Base-by-base conservation (phyloP, 176 grass and related monocot genomes). In the Tuctoria greenei region DNA sequence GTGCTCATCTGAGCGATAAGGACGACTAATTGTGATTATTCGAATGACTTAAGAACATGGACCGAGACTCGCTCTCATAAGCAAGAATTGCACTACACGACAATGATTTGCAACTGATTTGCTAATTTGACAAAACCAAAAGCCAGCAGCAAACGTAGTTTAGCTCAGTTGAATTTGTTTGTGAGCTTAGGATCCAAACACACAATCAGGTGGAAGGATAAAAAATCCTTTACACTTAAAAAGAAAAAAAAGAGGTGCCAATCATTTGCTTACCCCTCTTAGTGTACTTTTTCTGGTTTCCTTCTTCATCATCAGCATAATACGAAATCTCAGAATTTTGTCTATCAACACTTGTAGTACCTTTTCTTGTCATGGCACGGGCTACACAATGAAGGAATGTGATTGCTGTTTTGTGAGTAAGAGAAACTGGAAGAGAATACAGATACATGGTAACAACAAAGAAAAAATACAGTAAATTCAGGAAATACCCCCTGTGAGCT, bases 241-340 rank as follows among this genome's bases (percentile, higher is more conserved):
- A 18, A 18, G 18, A 17, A 20, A 56, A 26, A 34, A 77, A 60
- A 31, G 66, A 37, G 72, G 28, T 36, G 67, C 14, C 63, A 31
- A 84, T 47, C 39, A n/a, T 31, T 61, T 73, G 61, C 79, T 82
- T 95, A 99, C 95, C 95, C 69, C 95, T 90, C 84, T 78, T 95
- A 41, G 85, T 79, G 76, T 99, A 99, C 65, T 99, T 99, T 81
- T 92, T 94, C 18, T 76, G 71, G 78, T 91, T 99, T 88, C 64
- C 89, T 55, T 99, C 95, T 83, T 99, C 95, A 80, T 99, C 95
- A 72, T 99, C 95, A 74, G 89, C 89, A 80, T 95, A 99, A 66
- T 99, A 99, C 49, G 89, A 92, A 76, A 83, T 88, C 69, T 99
- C 95, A 40, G 95, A 99, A 88, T 80, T 95, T 79, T 90, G 87